These are phyloP conservation scores for Boletus smithii DNA, from an alignment of 1,284 basidiomycete species.

Conservation along the genomic window DNA sequence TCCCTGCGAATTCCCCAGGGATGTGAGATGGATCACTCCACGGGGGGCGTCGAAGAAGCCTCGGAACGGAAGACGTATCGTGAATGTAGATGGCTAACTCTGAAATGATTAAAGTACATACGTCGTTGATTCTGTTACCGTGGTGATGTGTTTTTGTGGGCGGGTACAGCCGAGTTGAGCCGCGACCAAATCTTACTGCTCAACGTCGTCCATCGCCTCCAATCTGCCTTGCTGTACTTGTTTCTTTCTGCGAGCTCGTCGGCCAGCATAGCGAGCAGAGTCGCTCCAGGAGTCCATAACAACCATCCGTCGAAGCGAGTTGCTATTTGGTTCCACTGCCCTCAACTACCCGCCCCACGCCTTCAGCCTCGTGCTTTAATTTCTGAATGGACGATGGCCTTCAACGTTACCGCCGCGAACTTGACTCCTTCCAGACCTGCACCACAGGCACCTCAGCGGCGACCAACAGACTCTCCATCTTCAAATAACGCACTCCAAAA, in stretches of 20 bases:
- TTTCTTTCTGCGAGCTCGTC: no score
- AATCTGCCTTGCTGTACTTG: background rate
- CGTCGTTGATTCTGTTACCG: constrained; percentile 24
- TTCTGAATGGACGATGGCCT: constrained; percentile 40
- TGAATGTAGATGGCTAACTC: constrained; percentile 4
- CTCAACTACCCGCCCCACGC: no score
- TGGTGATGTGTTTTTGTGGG: constrained; percentile 24
- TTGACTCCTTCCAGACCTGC: constrained; percentile 60
- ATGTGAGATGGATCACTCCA: no score
- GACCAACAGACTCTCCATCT: constrained; percentile 40
- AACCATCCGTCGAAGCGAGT: no score
- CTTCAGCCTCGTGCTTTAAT: no score
- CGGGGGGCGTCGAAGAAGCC: no score
- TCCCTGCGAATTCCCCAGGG: no score
- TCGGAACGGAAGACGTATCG: no score
- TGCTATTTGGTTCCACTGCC: no score
- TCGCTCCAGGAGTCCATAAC: no score
- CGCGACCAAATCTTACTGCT: constrained; percentile 5
- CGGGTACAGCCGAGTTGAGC: constrained; percentile 33
- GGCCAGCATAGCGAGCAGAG: no score
- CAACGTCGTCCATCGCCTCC: constrained; percentile 1
- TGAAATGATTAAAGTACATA: constrained; percentile 4
- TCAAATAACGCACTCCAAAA: constrained; percentile 42
- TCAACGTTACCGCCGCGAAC: constrained; percentile 46
- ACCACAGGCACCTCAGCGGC: constrained; percentile 59